Base-by-base conservation (phyloP, 495 filamentous ascomycete genomes). In the Aspergillus funiculosus region DNA sequence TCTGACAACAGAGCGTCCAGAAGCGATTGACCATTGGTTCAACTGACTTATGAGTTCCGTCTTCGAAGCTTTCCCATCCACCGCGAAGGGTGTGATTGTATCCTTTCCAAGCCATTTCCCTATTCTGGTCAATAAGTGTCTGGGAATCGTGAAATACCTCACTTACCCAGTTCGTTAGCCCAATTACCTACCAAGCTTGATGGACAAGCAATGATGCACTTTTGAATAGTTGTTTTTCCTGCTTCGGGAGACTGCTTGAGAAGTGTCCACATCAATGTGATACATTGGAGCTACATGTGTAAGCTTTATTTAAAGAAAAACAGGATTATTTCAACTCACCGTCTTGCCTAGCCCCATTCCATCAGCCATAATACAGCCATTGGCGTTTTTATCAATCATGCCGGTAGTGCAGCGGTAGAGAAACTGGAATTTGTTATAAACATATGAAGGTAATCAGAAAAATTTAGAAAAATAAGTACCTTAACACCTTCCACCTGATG, bases 321-420 rank as follows among this genome's bases (percentile, higher is more conserved):
- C 35, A 7, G 22, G n/a, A n/a, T 15, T 14, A 32, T 11, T 25
- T 26, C 9, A 17, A 27, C 67, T 35, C 70, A 94, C 74, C 9
- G 92, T 99, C 69, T 99, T 99, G 34, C 92, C 92, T 24, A 99
- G 66, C 32, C 92, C 92, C 92, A 99, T 99, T 56, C 95, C 92
- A 60, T 99, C 92, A 52, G 92, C 92, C 92, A 99, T 99, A 61
- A 99, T 99, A 61, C 92, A 97, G 0, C 92, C 92, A 66, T 96
- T 87, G 17, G 94, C 94, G 45, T 89, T 92, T 31, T 82, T 77
- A 59, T 99, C 92, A 52, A 97, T 82, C 77, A 97, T 74, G 5
- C 92, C 92, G 18, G 91, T 97, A 14, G 89, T 88, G 61, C 87
- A 94, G 40, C 79, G 76, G 63, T 97, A 99, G 69, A 99, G 79